Percentiles rank a stretch among this genome's conserved stretches.
These are phyloP conservation scores for Licmophora abbreviata DNA, from an alignment of 108 stramenopile species.

Conservation along the genomic window DNA sequence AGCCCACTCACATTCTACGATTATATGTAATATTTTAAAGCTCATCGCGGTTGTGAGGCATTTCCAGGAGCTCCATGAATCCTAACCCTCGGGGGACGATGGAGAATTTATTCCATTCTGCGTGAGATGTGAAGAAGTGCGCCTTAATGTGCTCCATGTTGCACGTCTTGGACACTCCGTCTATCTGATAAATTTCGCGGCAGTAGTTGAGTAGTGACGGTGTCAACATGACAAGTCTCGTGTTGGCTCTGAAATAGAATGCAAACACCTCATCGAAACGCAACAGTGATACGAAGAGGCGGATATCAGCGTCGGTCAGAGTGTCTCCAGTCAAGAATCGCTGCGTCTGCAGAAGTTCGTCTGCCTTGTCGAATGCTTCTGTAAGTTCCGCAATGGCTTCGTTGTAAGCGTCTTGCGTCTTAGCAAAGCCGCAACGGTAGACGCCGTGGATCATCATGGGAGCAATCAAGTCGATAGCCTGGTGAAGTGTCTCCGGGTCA, in stretches of 20 bases:
- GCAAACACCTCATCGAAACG: conserved; percentile 93
- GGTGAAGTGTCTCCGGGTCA: conserved; percentile 42
- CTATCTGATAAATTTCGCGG: conserved; percentile 93
- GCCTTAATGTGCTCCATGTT: conserved; percentile 86
- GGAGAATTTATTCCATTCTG: conserved; percentile 76
- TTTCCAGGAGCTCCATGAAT: conserved; percentile 48
- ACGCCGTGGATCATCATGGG: conserved; percentile 93
- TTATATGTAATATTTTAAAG: too few relatives aligned
- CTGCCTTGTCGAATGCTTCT: conserved; percentile 80
- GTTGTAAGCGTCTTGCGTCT: conserved; percentile 90
- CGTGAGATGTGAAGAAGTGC: conserved; percentile 88
- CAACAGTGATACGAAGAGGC: conserved; percentile 88
- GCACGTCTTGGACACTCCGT: conserved; percentile 77
- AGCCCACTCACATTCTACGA: too few relatives aligned
- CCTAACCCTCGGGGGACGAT: conserved; percentile 66
- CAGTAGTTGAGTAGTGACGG: conserved; percentile 85
- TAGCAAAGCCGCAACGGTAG: conserved; percentile 95
- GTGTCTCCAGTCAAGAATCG: conserved; percentile 72
- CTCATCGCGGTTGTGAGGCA: conserved; percentile 42
- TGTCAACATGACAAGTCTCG: conserved; percentile 64
- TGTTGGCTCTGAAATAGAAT: conserved; percentile 93
- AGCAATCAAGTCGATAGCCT: conserved; percentile 88
- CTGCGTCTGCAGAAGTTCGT: conserved; percentile 63
- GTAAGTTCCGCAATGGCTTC: conserved; percentile 80
- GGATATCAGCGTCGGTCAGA: conserved; percentile 93